Evolutionary conservation across 805 yeast genomes (phyloP), one percentile per base, ranked within the genome.

Genomic region (Candida sanyiensis): DNA sequence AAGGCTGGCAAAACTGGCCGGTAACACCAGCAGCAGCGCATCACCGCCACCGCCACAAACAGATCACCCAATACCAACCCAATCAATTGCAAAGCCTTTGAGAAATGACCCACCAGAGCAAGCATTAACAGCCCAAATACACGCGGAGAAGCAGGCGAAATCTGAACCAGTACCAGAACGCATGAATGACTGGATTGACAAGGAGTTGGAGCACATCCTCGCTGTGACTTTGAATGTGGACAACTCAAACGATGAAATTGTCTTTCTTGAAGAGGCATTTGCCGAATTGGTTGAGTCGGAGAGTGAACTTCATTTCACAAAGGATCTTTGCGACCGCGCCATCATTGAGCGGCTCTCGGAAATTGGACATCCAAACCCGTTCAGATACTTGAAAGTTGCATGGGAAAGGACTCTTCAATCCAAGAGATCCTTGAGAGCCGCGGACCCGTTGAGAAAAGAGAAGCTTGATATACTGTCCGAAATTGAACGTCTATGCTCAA

Each of bases 301-400:
- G 4, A 33, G 40, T 19, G 56, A 52, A 8, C 47, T 52, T 1
- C 39, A 43, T 7, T 47, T 53, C 30, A 37, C 40, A 5, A 33
- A 28, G 15, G 40, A 42, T 2, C 28, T 48, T 2, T 52, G 75
- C 24, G 87, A 80, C 46, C 61, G 70, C 7, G 61, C 71, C 3
- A 69, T 77, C 39, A 66, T 79, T 56, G 83, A 78, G 43, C 54
- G 73, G 16, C 57, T 80, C 32, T 67, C 80, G 2, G 83, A 77
- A 40, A 49, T 58, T 25, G 85, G 84, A 1, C 62, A 67, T 12
- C 44, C 54, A 3, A 52, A 66, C 10, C 70, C 82, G 0, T 61
- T 77, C 29, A 63, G 60, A 18, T 80, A 73, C 50, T 58, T 79
- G 35, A 68, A 56, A 45, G 56, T 58, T 6, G 58, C 71, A 7